phyloP scores from a whole-genome alignment of 768 basidiomycete species.

The Termitomyces sp. region DNA sequence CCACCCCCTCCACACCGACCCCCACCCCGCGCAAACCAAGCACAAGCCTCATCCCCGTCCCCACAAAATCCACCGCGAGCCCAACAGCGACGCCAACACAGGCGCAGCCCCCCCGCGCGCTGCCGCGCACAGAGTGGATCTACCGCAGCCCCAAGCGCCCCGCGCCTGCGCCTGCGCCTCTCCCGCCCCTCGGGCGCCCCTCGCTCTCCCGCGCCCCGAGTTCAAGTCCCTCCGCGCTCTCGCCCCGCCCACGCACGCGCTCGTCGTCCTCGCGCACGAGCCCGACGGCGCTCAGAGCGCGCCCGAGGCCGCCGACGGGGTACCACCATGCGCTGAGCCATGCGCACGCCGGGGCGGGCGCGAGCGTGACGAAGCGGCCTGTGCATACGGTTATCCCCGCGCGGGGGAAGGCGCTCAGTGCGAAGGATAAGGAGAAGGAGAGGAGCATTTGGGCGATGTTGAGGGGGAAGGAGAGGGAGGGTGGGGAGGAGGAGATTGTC shows the following conservation, averaged over 20 bases:
- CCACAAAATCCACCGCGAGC: neutral
- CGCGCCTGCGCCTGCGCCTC: neutral
- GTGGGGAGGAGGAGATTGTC: neutral
- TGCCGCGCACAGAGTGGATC: conserved; percentile 18
- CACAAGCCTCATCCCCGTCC: conserved; percentile 9
- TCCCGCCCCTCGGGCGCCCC: conserved; percentile 6
- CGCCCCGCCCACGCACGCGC: conserved; percentile 20
- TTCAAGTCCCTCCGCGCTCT: conserved; percentile 17
- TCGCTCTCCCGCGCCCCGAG: conserved; percentile 20
- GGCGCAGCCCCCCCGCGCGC: conserved; percentile 6
- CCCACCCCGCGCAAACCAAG: conserved; percentile 3
- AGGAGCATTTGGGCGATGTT: conserved; percentile 6
- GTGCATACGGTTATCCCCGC: conserved; percentile 6
- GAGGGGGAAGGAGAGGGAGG: conserved; percentile 1
- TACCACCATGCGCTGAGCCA: conserved; percentile 24
- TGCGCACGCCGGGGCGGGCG: conserved; percentile 10
- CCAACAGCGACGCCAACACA: conserved; percentile 3
- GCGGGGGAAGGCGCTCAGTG: conserved; percentile 1
- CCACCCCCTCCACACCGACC: neutral
- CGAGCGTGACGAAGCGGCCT: neutral
- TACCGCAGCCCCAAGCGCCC: conserved; percentile 19
- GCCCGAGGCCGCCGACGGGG: conserved; percentile 24
- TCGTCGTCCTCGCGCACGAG: conserved; percentile 19
- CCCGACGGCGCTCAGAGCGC: conserved; percentile 2
- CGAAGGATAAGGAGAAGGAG: conserved; percentile 9